Base-by-base conservation (phyloP, 768 basidiomycete species). In the Russula emetica region DNA sequence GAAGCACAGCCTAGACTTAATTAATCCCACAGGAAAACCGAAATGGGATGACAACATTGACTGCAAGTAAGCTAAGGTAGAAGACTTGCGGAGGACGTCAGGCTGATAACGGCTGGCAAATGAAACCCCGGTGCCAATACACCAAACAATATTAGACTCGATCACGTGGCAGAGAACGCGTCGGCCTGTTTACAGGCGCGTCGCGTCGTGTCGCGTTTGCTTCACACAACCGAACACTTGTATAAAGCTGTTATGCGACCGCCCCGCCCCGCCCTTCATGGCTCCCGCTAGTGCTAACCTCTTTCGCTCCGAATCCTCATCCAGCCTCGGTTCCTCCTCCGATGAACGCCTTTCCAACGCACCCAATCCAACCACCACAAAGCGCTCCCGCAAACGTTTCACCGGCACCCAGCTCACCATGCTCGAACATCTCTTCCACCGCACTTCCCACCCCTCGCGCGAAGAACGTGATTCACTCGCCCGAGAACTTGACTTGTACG, bases 331-430 rank as follows among this genome's bases (percentile, higher is more conserved):
- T 52, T 69, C 68, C 40, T 55, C 47, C 24, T 60, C 63, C 47
- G 63, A 64, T 28, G 63, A 64, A n/a, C 63, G 5, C n/a, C n/a
- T 45, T 32, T 56, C 26, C 22, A 49, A 24, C 34, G 30, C 55
- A 13, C 59, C 30, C 49, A 55, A 30, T 24, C 24, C 34, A 4
- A 53, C 51, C 24, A 11, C 55, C 24, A 16, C 55, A 30, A 59
- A 62, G 55, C 68, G 68, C 49, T 61, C 68, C 55, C 68, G 68
- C 40, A 69, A 69, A 52, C 68, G 68, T 8, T 69, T 69, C 63
- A 62, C 67, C 3, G 61, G 63, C 18, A 51, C 58, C 38, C 68
- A 69, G 58, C 60, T 69, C 50, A 30, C 58, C 44, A 60, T 58
- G 57, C 68, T 69, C 51, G 67, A 69, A 38, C 55, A 66, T 5